A percentile compares a stretch with the other conserved stretches of the same genome.
These are phyloP conservation scores for Dendrobium nobile DNA, from an alignment of 106 monocot species.

Conservation along the genomic window DNA sequence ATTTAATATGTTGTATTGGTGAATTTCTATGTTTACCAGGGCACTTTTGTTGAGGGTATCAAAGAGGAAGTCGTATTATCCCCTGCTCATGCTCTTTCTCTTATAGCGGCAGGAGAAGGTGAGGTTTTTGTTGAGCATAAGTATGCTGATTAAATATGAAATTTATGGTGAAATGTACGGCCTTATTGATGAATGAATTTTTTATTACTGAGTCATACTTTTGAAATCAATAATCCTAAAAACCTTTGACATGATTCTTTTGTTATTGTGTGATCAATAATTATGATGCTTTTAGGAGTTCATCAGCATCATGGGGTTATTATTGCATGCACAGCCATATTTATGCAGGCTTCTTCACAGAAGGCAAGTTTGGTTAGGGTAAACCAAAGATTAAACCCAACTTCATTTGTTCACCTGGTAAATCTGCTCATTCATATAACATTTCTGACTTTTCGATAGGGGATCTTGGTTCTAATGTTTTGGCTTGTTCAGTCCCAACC, in stretches of 20 bases:
- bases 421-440: no score
- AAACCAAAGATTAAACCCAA: not conserved
- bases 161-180: not conserved
- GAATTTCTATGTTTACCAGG: slow-evolving; percentile 32
- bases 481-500: no score
- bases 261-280: not conserved
- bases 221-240: not conserved
- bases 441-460: no score
- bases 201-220: not conserved
- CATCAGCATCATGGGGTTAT: not conserved
- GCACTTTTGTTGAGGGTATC: slow-evolving; percentile 92
- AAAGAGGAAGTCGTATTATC: slow-evolving; percentile 97
- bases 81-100: slow-evolving; percentile 94
- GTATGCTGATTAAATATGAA: not conserved
- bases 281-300: not conserved
- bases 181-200: not conserved
- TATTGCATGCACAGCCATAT: not conserved
- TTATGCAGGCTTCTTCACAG: not conserved
- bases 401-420: not conserved
- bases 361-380: not conserved
- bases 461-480: no score
- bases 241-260: not conserved
- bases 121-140: slow-evolving; percentile 12
- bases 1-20: not conserved
- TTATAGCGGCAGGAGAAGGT: slow-evolving; percentile 98